Percentiles rank a stretch among this genome's conserved stretches.
Conservation (phyloP, 441 rosid genomes). For the Populus hybrid region DNA sequence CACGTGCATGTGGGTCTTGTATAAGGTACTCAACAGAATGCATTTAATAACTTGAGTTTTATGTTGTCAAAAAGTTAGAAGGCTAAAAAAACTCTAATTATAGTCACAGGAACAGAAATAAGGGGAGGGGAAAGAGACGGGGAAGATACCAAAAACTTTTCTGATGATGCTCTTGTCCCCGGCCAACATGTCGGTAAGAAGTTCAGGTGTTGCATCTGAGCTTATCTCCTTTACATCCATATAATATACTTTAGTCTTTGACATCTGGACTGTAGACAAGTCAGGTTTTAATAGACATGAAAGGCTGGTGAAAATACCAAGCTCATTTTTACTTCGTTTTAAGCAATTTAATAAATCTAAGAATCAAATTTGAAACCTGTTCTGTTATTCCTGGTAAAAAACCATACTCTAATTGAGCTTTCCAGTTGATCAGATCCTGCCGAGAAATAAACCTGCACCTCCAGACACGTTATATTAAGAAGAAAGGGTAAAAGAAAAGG, state of each 20-base stretch:
- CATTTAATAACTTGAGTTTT: background rate
- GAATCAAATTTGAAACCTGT: conserved; percentile 43
- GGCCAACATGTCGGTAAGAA: conserved; percentile 66
- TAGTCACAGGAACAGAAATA: background rate
- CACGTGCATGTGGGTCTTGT: background rate
- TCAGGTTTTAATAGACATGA: conserved; percentile 61
- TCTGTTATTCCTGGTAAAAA: conserved; percentile 41
- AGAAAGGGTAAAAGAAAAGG: background rate
- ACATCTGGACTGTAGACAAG: conserved; percentile 97
- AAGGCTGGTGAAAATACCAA: conserved; percentile 28
- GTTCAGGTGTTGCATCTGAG: conserved; percentile 56
- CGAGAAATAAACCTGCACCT: conserved; percentile 67
- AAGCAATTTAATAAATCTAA: conserved; percentile 6
- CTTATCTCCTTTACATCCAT: conserved; percentile 77
- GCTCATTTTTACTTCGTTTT: background rate
- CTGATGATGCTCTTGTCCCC: conserved; percentile 71
- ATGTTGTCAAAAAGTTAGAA: background rate
- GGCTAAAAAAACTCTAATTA: background rate
- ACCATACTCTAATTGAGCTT: conserved; percentile 72
- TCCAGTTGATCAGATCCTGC: conserved; percentile 78
- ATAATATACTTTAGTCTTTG: conserved; percentile 68
- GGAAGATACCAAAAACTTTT: conserved; percentile 78
- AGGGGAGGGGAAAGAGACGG: conserved; percentile 11
- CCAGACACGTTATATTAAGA: conserved; percentile 13
- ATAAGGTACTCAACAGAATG: background rate